Evolutionary conservation across 192 early-diverging fungal species (phyloP), one percentile per base, ranked within the genome.

Genomic region (Coemansia sp.): DNA sequence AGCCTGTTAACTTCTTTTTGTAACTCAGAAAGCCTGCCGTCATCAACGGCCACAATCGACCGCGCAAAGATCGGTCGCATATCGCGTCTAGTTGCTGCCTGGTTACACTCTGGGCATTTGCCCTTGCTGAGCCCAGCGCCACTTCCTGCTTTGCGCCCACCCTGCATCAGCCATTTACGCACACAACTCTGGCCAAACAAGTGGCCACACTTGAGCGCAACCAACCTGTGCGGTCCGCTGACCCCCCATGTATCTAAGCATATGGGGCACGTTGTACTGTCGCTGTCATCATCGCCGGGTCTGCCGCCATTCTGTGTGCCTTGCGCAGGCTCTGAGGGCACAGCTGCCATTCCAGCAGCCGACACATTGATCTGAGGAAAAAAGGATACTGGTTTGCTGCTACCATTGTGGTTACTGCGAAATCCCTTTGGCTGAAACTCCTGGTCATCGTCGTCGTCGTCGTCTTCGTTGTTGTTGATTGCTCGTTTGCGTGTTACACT

Each of bases 141-240:
- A 38, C 7, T 12, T 6, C 36, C 11, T 12, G 36, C 5, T 12
- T 38, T 38, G 20, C 14, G 25, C 58, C 58, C 56, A n/a, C 38
- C 56, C 31, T 52, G 42, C 7, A 45, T 66, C 31, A 82, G 62
- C 79, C 79, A 82, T 20, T 63, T 64, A 20, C 56, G 42, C 4
- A 75, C 67, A 17, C 79, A 82, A 12, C 64, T 56, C 8, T 72
- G 68, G 5, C 79, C 74, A 25, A 73, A 82, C 25, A 82, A 48
- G 28, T 82, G 79, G 2, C 79, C 79, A 59, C 79, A 82, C 22
- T 72, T 71, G 22, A 82, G 51, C 14, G 73, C 65, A 0, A 76
- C 70, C 40, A 76, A 25, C 2, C 69, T 58, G 49, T 75, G 70
- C 2, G 50, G 25, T 0, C 78, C 78, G 56, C 71, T 71, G n/a